phyloP scores from a whole-genome alignment of 2,329 filamentous ascomycete genomes.

The Aureobasidium vineae region DNA sequence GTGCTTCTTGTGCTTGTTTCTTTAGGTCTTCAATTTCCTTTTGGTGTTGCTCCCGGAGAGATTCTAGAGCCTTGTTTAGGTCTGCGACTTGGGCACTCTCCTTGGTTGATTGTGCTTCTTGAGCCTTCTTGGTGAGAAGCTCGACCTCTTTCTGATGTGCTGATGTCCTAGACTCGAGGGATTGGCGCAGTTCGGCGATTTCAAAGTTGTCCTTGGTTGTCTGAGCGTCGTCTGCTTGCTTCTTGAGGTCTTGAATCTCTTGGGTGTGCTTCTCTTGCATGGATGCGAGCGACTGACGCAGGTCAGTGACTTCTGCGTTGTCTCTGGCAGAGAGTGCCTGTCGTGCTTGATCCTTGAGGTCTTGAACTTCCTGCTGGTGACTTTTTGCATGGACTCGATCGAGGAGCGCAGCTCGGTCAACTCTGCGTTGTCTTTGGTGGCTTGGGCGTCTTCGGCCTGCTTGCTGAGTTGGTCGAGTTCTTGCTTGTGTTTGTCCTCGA shows the following conservation, averaged over 20 bases:
- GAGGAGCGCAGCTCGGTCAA: constrained; percentile 80
- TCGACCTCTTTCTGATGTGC: constrained; percentile 32
- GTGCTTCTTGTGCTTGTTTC: constrained; percentile 10
- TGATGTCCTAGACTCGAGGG: constrained; percentile 79
- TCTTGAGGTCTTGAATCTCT: not conserved
- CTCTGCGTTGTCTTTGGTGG: constrained; percentile 52
- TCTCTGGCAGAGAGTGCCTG: constrained; percentile 37
- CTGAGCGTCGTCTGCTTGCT: constrained; percentile 2
- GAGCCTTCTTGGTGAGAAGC: not conserved
- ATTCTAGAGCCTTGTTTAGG: constrained; percentile 77
- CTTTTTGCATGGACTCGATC: constrained; percentile 76
- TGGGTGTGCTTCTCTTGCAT: constrained; percentile 64
- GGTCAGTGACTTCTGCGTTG: constrained; percentile 64
- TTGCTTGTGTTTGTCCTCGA: constrained; percentile 63
- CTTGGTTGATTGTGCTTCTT: not conserved
- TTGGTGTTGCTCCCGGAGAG: constrained; percentile 64
- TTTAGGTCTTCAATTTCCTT: constrained; percentile 5
- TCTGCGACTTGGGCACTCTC: constrained; percentile 68
- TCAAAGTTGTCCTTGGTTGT: constrained; percentile 40
- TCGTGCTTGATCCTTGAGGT: constrained; percentile 18
- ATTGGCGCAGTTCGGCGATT: constrained; percentile 77
- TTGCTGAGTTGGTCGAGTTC: constrained; percentile 73
- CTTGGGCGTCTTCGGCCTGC: constrained; percentile 53
- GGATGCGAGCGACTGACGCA: constrained; percentile 77
- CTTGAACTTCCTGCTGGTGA: constrained; percentile 58